Percentiles rank a stretch among this genome's conserved stretches.
phyloP scores from a whole-genome alignment of 805 yeast genomes.

The Candida lessepsii region DNA sequence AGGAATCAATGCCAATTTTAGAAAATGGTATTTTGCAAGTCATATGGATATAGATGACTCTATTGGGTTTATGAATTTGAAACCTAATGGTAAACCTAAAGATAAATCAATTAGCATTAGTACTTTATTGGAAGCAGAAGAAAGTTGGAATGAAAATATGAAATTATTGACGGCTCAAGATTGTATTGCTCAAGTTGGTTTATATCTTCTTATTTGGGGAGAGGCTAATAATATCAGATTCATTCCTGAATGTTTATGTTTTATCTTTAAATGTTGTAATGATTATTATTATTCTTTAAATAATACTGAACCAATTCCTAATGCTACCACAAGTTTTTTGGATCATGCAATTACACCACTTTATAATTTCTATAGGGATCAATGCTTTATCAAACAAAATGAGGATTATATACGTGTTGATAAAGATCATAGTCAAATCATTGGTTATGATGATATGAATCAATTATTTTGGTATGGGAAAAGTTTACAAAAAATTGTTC shows the following conservation, averaged over 20 bases:
- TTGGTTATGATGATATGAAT: slow-evolving; percentile 90
- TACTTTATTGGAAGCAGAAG: slow-evolving; percentile 44
- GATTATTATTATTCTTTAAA: slow-evolving; percentile 58
- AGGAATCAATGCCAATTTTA: slow-evolving; percentile 64
- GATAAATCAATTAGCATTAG: slow-evolving; percentile 8
- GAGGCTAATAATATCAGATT: slow-evolving; percentile 84
- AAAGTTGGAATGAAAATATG: slow-evolving; percentile 54
- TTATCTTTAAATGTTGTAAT: slow-evolving; percentile 77
- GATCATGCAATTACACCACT: slow-evolving; percentile 75
- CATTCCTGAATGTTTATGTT: slow-evolving; percentile 87
- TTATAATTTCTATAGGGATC: slow-evolving; percentile 58
- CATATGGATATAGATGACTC: slow-evolving; percentile 61
- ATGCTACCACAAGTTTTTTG: slow-evolving; percentile 43
- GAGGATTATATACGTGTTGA: slow-evolving; percentile 49
- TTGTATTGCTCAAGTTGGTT: slow-evolving; percentile 59
- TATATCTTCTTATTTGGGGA: slow-evolving; percentile 82
- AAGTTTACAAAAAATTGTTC: slow-evolving; percentile 58
- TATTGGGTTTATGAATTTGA: slow-evolving; percentile 32
- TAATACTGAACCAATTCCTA: slow-evolving; percentile 16
- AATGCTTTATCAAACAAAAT: slow-evolving; percentile 45
- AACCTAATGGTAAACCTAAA: slow-evolving; percentile 21
- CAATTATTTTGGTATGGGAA: slow-evolving; percentile 82
- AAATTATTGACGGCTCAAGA: slow-evolving; percentile 49
- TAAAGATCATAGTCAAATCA: slow-evolving; percentile 63
- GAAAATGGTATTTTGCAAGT: slow-evolving; percentile 77